phyloP scores from a whole-genome alignment of 2,329 filamentous ascomycete species.

The Aspergillus vadensis region DNA sequence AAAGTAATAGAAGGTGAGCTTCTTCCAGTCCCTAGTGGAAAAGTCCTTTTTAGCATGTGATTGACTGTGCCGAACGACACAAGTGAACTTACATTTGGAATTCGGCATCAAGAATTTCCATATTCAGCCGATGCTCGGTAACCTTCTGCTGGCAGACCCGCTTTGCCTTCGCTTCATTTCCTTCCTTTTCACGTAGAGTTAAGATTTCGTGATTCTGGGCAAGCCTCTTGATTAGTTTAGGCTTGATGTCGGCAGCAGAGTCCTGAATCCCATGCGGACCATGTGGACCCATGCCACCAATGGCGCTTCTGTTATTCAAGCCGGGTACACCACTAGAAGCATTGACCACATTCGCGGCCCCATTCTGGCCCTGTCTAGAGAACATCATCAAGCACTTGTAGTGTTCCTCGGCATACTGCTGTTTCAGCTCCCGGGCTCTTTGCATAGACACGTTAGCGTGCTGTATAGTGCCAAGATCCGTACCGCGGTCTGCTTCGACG shows the following conservation, averaged over 20 bases:
- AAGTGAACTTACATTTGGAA: conserved; percentile 84
- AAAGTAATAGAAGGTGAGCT: conserved; percentile 98
- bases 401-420: conserved; percentile 90
- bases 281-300: conserved; percentile 76
- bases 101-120: conserved; percentile 98
- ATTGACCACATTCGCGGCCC: conserved; percentile 44
- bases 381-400: conserved; percentile 99
- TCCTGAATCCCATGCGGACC: conserved; percentile 74
- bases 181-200: conserved; percentile 89
- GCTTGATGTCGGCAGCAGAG: conserved; percentile 76
- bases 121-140: conserved; percentile 87
- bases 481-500: conserved; percentile 94
- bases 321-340: conserved; percentile 62
- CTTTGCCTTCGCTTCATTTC: conserved; percentile 96
- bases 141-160: conserved; percentile 96
- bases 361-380: conserved; percentile 68
- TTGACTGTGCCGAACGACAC: not conserved
- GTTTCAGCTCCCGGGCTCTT: conserved; percentile 83
- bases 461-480: conserved; percentile 90
- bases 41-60: not conserved
- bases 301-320: conserved; percentile 67
- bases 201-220: conserved; percentile 90
- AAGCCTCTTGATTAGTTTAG: conserved; percentile 94
- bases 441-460: conserved; percentile 86
- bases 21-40: conserved; percentile 85